Evolutionary conservation across 371 early-diverging fungal genomes (phyloP).

Genomic region (Mucor ambiguus): DNA sequence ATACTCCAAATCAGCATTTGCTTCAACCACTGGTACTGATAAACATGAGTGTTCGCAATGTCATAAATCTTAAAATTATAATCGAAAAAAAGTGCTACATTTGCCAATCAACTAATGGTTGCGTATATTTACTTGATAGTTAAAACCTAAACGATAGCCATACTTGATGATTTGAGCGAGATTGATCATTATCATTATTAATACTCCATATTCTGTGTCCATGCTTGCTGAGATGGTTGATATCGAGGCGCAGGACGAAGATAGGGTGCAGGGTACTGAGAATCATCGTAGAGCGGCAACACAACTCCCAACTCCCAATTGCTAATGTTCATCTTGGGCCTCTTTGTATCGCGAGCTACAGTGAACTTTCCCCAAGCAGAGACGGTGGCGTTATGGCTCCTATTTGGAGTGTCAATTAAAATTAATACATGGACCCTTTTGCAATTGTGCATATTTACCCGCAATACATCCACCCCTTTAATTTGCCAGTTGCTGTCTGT

Average conservation of each 20-base stretch:
- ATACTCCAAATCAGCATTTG: background rate
- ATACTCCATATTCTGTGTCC: conserved; percentile 43
- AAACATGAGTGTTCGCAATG: background rate
- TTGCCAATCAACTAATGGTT: background rate
- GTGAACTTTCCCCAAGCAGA: conserved; percentile 49
- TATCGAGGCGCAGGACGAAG: conserved; percentile 44
- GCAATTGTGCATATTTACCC: conserved; percentile 30
- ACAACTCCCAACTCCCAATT: conserved; percentile 57
- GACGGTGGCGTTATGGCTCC: conserved; percentile 50
- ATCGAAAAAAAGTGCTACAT: background rate
- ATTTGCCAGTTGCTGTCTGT: background rate
- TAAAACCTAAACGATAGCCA: background rate
- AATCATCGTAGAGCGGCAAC: conserved; percentile 33
- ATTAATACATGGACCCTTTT: background rate
- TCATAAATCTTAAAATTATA: background rate
- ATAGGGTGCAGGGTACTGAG: conserved; percentile 40
- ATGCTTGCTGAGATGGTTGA: conserved; percentile 33
- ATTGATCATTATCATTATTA: background rate
- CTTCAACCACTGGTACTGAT: background rate
- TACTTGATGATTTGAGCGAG: background rate
- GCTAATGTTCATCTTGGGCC: conserved; percentile 46
- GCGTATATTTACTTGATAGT: background rate
- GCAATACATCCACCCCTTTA: conserved; percentile 45
- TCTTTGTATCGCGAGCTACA: conserved; percentile 22
- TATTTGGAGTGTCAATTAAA: conserved; percentile 6